These are phyloP conservation scores for Penicillium sp. DNA, from an alignment of 2,329 filamentous ascomycete genomes.

Conservation along the genomic window DNA sequence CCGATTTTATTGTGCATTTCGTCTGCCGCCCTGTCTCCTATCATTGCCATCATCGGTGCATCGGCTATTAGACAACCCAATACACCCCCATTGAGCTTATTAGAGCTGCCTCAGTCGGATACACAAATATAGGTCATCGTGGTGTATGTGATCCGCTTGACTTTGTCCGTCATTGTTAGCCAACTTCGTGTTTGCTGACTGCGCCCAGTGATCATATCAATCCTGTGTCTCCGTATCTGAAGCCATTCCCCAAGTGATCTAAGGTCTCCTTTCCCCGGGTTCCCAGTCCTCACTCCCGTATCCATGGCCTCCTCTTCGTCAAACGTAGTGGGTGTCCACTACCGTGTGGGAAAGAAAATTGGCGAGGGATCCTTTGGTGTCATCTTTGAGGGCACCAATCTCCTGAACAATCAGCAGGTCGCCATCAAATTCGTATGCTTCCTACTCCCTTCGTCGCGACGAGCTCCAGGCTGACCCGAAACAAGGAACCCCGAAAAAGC, in stretches of 20 bases:
- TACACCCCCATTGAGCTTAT: not conserved
- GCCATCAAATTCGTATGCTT: constrained; percentile 95
- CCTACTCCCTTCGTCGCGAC: constrained; percentile 4
- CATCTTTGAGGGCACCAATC: constrained; percentile 97
- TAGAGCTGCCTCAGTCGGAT: constrained; percentile 1
- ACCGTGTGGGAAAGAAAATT: constrained; percentile 98
- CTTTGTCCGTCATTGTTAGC: not conserved
- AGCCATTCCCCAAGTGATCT: constrained; percentile 19
- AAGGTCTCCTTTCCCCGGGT: constrained; percentile 17
- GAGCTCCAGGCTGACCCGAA: constrained; percentile 22
- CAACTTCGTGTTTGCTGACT: constrained; percentile 19
- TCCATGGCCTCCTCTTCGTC: constrained; percentile 82
- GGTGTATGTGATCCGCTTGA: constrained; percentile 12
- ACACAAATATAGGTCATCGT: constrained; percentile 5
- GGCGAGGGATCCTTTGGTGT: constrained; percentile 98
- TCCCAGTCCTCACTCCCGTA: constrained; percentile 10
- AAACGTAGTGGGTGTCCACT: constrained; percentile 98
- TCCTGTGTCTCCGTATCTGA: constrained; percentile 25
- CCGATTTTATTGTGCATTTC: not conserved
- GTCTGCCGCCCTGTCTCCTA: not conserved
- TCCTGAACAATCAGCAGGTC: constrained; percentile 98
- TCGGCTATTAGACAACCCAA: not conserved
- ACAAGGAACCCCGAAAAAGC: constrained; percentile 95
- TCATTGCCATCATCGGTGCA: constrained; percentile 9
- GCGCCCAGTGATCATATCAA: constrained; percentile 12